Conservation (phyloP, 768 basidiomycete species). For the Galerina marginata region DNA sequence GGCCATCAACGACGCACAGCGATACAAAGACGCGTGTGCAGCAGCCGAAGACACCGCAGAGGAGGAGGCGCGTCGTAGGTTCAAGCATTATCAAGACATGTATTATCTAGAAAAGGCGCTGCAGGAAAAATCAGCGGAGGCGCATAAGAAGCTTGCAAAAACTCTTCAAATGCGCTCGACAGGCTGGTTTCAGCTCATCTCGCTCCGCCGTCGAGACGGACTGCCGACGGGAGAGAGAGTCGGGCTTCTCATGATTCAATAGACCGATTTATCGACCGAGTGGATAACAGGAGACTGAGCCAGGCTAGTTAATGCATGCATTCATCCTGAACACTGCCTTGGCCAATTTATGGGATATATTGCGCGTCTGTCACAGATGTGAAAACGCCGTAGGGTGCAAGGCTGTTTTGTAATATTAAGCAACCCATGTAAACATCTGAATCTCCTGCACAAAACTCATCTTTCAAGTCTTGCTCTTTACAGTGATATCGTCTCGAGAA, state of each 20-base stretch:
- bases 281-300: neutral
- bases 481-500: neutral
- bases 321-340: too few species aligned
- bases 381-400: neutral
- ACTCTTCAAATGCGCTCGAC: neutral
- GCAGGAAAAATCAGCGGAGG: neutral
- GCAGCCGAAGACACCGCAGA: neutral
- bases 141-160: neutral
- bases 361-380: too few species aligned
- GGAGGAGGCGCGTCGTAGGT: neutral
- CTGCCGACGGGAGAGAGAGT: neutral
- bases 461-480: neutral
- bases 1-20: neutral
- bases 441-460: neutral
- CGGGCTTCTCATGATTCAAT: neutral
- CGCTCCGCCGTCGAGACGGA: neutral
- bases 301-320: too few species aligned
- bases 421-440: too few species aligned
- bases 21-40: conserved; percentile 5
- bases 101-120: conserved; percentile 2
- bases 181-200: conserved; percentile 1
- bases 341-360: too few species aligned
- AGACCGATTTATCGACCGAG: neutral
- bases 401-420: too few species aligned
- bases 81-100: conserved; percentile 6